These are phyloP conservation scores for Diaporthe ampelina DNA, from an alignment of 2,329 filamentous ascomycete species.

Conservation along the genomic window DNA sequence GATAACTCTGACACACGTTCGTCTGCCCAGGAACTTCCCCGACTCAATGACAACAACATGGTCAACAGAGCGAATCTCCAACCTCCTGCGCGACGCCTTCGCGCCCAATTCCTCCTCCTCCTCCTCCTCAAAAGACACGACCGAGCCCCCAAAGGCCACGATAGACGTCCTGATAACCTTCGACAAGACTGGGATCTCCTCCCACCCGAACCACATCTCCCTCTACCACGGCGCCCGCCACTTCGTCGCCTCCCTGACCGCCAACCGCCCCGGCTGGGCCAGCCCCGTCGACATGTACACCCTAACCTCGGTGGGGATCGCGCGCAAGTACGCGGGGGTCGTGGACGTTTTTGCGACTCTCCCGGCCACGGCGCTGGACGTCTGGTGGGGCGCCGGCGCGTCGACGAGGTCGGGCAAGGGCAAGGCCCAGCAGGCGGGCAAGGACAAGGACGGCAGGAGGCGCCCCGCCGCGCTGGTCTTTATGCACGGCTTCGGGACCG, in stretches of 20 bases:
- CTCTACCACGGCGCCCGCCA: conserved; percentile 84
- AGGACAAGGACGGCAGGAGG: conserved; percentile 48
- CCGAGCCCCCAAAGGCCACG: conserved; percentile 58
- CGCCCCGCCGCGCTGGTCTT: conserved; percentile 76
- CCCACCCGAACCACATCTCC: conserved; percentile 93
- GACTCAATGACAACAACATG: conserved; percentile 90
- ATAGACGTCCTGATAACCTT: conserved; percentile 94
- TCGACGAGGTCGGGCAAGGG: conserved; percentile 44
- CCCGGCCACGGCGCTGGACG: conserved; percentile 61
- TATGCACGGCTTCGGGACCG: conserved; percentile 75
- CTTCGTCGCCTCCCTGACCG: conserved; percentile 78
- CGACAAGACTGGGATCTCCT: conserved; percentile 84
- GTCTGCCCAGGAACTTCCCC: conserved; percentile 72
- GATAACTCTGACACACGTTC: neutral
- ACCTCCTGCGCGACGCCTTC: conserved; percentile 80
- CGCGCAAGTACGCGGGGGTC: conserved; percentile 85
- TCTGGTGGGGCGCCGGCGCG: conserved; percentile 44
- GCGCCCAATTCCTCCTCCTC: conserved; percentile 72
- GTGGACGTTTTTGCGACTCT: conserved; percentile 83
- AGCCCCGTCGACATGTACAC: conserved; percentile 89
- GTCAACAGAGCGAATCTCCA: conserved; percentile 78
- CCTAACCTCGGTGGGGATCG: conserved; percentile 77
- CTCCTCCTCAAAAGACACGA: conserved; percentile 41
- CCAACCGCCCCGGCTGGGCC: conserved; percentile 73
- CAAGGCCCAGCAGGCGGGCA: neutral